Evolutionary conservation across 371 early-diverging fungal genomes (phyloP).

Genomic region (Apophysomyces trapeziformis): DNA sequence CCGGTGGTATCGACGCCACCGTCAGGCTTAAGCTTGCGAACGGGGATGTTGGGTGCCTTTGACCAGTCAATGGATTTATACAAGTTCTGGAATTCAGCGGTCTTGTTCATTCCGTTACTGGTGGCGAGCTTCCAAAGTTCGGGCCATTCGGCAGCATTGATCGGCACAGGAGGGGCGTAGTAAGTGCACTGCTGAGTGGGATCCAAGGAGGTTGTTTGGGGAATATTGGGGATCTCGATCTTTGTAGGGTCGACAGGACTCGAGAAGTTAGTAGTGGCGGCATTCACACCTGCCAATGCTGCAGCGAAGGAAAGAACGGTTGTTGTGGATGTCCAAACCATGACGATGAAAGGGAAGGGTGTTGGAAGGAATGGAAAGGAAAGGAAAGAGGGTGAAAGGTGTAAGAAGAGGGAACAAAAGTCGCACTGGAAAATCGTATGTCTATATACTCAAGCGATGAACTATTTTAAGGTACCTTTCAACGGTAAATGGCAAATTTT

Average conservation of each 20-base stretch:
- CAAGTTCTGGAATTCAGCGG: slow-evolving; percentile 43
- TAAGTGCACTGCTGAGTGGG: slow-evolving; percentile 29
- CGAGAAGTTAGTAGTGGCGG: slow-evolving; percentile 33
- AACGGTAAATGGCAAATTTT: slow-evolving; percentile 3
- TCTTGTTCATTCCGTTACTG: slow-evolving; percentile 50
- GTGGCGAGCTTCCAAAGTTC: slow-evolving; percentile 51
- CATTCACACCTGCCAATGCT: slow-evolving; percentile 18
- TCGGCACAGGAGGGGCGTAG: slow-evolving; percentile 27
- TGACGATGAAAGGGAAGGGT: slow-evolving; percentile 6
- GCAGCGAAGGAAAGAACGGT: slow-evolving; percentile 16
- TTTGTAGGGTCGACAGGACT: slow-evolving; percentile 32
- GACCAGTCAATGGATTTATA: slow-evolving; percentile 56
- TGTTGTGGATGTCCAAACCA: slow-evolving; percentile 19
- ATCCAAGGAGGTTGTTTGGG: slow-evolving; percentile 36
- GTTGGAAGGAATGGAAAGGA: slow-evolving; percentile 16
- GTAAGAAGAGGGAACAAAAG: slow-evolving; percentile 6
- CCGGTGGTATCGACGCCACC: slow-evolving; percentile 39
- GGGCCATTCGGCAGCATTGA: slow-evolving; percentile 49
- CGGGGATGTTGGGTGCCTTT: slow-evolving; percentile 42
- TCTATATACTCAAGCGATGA: slow-evolving; percentile 7
- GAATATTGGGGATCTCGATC: slow-evolving; percentile 29
- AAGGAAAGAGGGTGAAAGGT: slow-evolving; percentile 14
- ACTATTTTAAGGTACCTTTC: background rate
- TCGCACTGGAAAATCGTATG: background rate
- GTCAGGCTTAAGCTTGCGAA: slow-evolving; percentile 29